Conservation (phyloP, 2,329 filamentous ascomycete species). For the Beauveria sp. region DNA sequence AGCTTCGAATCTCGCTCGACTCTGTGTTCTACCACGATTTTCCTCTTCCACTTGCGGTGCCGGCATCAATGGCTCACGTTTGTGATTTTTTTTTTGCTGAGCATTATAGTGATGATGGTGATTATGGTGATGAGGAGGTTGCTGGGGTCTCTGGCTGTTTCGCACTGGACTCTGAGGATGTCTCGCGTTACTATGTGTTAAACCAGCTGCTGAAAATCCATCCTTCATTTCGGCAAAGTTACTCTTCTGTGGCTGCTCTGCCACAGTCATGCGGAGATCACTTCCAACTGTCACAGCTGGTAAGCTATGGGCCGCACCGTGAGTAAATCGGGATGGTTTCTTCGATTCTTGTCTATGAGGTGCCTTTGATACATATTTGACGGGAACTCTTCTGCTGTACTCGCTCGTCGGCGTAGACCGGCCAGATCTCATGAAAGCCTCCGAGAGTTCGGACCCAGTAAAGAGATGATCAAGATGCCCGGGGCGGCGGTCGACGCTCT, state of each 20-base stretch:
- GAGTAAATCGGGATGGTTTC: not conserved
- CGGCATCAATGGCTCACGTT: not conserved
- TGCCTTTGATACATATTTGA: constrained; percentile 6
- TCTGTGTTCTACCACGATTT: not conserved
- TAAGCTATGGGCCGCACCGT: constrained; percentile 12
- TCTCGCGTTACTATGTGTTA: not conserved
- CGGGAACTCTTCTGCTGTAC: constrained; percentile 16
- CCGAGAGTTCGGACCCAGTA: constrained; percentile 31
- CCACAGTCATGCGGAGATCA: constrained; percentile 8
- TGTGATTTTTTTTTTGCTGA: not conserved
- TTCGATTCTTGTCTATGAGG: not conserved
- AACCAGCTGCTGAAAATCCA: constrained; percentile 4
- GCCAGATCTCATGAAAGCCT: constrained; percentile 32
- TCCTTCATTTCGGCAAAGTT: constrained; percentile 6
- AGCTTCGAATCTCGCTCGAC: constrained; percentile 9
- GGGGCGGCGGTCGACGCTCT: not conserved
- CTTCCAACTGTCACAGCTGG: constrained; percentile 17
- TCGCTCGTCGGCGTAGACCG: constrained; percentile 30
- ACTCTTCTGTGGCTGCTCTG: not conserved
- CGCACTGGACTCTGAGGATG: not conserved
- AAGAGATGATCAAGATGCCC: constrained; percentile 19
- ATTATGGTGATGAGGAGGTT: not conserved
- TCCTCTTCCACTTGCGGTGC: not conserved
- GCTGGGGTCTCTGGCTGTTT: constrained; percentile 6
- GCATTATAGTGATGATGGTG: not conserved